phyloP scores from a whole-genome alignment of 257 asterid species.

The Solanum chmielewskii region DNA sequence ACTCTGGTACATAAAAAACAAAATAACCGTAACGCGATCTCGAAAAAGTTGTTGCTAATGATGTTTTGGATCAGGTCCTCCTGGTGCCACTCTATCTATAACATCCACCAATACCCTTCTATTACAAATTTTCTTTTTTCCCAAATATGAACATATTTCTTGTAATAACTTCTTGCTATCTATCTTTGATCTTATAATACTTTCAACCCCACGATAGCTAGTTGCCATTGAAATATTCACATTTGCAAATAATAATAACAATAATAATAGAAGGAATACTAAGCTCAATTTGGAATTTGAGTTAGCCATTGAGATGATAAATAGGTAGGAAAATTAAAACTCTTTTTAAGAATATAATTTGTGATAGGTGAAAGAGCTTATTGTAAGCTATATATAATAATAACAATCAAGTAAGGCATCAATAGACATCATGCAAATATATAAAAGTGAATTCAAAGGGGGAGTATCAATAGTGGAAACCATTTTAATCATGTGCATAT shows the following conservation, averaged over 20 bases:
- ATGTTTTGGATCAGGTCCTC: constrained; percentile 25
- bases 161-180: neutral
- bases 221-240: neutral
- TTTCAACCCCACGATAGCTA: neutral
- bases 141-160: neutral
- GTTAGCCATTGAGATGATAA: constrained; percentile 13
- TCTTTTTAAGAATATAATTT: neutral
- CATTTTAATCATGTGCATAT: neutral
- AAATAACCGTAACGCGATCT: neutral
- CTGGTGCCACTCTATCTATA: neutral
- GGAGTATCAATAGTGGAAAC: neutral
- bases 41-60: neutral
- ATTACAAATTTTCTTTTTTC: neutral
- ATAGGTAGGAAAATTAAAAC: neutral
- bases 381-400: neutral
- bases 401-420: neutral
- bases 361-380: neutral
- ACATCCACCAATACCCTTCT: neutral
- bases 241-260: neutral
- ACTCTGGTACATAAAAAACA: neutral
- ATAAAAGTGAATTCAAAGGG: neutral
- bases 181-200: neutral
- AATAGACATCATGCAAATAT: neutral
- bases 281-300: neutral
- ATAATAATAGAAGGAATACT: neutral